A percentile compares a stretch with the other conserved stretches of the same genome.
Evolutionary conservation across 495 filamentous ascomycete species (phyloP).

Genomic region (Penicillium canescens): DNA sequence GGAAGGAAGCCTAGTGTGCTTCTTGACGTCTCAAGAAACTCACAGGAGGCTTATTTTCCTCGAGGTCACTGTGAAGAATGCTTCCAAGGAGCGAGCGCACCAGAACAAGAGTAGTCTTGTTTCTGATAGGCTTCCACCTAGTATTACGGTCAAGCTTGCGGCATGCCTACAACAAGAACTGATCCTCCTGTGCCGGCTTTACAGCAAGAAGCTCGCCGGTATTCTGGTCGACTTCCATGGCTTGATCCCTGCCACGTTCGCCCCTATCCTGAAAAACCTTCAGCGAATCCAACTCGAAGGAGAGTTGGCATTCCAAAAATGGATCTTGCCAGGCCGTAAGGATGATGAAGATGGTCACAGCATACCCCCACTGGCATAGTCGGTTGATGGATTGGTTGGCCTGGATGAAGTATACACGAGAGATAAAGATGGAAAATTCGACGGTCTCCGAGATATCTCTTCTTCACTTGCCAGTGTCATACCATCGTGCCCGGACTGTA

Average conservation of each 20-base stretch:
- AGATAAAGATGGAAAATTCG: slow-evolving; percentile 12
- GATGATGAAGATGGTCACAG: neutral
- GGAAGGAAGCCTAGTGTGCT: slow-evolving; percentile 13
- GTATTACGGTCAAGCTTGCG: slow-evolving; percentile 16
- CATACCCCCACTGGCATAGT: slow-evolving; percentile 9
- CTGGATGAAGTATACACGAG: slow-evolving; percentile 14
- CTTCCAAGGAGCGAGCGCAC: slow-evolving; percentile 3
- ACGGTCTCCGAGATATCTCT: slow-evolving; percentile 12
- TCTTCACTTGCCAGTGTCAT: slow-evolving; percentile 13
- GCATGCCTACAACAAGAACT: slow-evolving; percentile 4
- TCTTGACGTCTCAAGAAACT: slow-evolving; percentile 8
- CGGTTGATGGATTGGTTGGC: slow-evolving; percentile 14
- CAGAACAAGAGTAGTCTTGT: slow-evolving; percentile 9
- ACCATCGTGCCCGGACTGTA: slow-evolving; percentile 14
- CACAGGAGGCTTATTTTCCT: slow-evolving; percentile 6
- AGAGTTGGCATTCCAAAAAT: slow-evolving; percentile 4
- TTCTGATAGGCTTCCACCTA: slow-evolving; percentile 5
- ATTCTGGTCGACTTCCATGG: slow-evolving; percentile 11
- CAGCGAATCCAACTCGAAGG: slow-evolving; percentile 5
- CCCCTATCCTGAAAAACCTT: slow-evolving; percentile 12
- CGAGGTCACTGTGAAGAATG: slow-evolving; percentile 12
- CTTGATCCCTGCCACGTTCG: slow-evolving; percentile 12
- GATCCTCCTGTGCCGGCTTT: slow-evolving; percentile 1
- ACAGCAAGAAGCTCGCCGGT: slow-evolving; percentile 2
- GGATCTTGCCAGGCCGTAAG: slow-evolving; percentile 5